Base-by-base conservation (phyloP, 2,329 filamentous ascomycete species). In the Aaosphaeria pasadenensis region DNA sequence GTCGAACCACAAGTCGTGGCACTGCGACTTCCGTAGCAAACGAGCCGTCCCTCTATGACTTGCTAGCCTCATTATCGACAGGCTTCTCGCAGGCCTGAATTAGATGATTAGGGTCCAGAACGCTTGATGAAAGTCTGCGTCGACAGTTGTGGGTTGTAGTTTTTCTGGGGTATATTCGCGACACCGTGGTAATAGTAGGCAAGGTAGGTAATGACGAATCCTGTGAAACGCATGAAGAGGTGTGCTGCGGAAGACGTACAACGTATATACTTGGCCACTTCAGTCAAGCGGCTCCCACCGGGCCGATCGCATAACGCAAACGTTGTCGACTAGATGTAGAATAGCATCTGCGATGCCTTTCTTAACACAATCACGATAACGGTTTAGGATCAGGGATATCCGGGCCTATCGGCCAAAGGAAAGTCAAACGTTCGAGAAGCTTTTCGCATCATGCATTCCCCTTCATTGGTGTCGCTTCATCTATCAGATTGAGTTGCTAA, bases 371-470 rank as follows among this genome's bases (percentile, higher is more conserved):
- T 43, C 50, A 47, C 44, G 53, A 49, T 58, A 64, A 59, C 46
- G 35, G 44, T 42, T 48, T 47, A 54, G 55, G 58, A 60, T 63
- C 48, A 42, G 56, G 60, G 59, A 62, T 49, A 46, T 43, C 42
- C 62, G 62, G 62, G 49, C 61, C 60, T 62, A 43, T 47, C 42
- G 49, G 47, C 60, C 56, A 55, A 49, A 52, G 45, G 47, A 39
- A 50, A 50, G 45, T 46, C 54, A 51, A 47, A 53, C 49, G 49
- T 60, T 63, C 59, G 57, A 62, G 60, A 63, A 64, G 55, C 46
- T 49, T 62, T 60, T 55, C 51, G 36, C 45, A 53, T 57, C 45
- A 57, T 56, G 55, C 54, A 51, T 41, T 58, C 46, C 52, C 48
- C 40, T 17, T 45, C 40, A 39, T 42, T 54, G 50, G 46, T 30